Conservation (phyloP, 2,329 filamentous ascomycete species). For the Colletotrichum sp. region DNA sequence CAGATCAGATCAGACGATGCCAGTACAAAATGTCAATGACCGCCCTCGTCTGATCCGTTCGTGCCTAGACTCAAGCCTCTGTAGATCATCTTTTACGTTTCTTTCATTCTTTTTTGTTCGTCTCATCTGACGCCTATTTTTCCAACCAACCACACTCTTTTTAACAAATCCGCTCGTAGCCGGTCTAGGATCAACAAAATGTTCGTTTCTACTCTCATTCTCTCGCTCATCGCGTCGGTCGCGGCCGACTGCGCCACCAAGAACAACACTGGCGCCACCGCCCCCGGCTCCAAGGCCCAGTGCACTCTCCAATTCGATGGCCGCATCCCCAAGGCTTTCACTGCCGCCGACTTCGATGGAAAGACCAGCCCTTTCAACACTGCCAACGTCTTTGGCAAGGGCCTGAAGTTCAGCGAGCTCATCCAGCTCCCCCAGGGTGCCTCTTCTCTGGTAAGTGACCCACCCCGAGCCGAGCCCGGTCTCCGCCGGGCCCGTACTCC, state of each 20-base stretch:
- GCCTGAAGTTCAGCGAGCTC: constrained; percentile 55
- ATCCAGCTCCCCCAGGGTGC: constrained; percentile 49
- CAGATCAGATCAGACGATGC: constrained; percentile 8
- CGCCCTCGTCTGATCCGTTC: neutral
- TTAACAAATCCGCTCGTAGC: constrained; percentile 8
- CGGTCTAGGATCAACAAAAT: constrained; percentile 16
- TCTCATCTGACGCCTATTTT: constrained; percentile 8
- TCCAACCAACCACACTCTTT: constrained; percentile 11
- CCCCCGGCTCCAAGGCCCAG: constrained; percentile 26
- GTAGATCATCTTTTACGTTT: constrained; percentile 12
- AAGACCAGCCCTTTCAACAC: constrained; percentile 53
- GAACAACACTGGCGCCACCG: constrained; percentile 11
- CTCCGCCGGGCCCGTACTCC: neutral
- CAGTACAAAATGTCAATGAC: neutral
- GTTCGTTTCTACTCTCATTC: constrained; percentile 14
- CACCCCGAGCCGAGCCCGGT: neutral
- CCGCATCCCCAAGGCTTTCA: constrained; percentile 44
- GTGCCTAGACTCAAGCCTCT: neutral
- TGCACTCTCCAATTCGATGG: constrained; percentile 51
- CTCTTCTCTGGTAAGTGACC: constrained; percentile 41
- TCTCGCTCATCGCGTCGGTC: constrained; percentile 11
- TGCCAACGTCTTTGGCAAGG: constrained; percentile 56
- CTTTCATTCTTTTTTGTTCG: constrained; percentile 12
- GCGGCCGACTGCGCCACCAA: constrained; percentile 4
- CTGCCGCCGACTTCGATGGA: constrained; percentile 48